Evolutionary conservation across 345 rosid genomes (phyloP).

Genomic region (Eutrema japonicum): DNA sequence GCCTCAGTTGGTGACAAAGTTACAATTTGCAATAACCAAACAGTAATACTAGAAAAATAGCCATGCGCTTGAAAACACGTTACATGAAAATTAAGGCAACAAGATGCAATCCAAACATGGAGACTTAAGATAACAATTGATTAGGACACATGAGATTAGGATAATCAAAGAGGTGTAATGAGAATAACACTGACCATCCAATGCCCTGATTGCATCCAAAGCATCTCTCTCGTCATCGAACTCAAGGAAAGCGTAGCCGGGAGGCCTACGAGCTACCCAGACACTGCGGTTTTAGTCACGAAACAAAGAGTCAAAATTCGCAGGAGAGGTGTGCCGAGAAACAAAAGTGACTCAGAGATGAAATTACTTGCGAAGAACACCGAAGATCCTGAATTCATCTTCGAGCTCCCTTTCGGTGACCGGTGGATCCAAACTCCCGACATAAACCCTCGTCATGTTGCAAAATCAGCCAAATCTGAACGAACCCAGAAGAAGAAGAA

Average conservation of each 20-base stretch:
- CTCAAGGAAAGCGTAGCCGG: conserved; percentile 87
- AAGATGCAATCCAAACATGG: background rate
- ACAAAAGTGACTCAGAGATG: background rate
- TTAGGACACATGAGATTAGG: background rate
- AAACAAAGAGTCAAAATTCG: background rate
- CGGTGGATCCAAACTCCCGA: conserved; percentile 73
- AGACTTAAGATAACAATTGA: background rate
- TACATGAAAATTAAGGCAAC: background rate
- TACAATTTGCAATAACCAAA: conserved; percentile 4
- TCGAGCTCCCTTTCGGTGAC: conserved; percentile 77
- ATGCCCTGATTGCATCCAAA: conserved; percentile 66
- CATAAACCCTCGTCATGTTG: conserved; percentile 75
- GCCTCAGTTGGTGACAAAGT: conserved; percentile 3
- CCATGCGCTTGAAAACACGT: background rate
- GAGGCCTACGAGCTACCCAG: conserved; percentile 96
- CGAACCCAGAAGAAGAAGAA: background rate
- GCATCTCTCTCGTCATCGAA: conserved; percentile 87
- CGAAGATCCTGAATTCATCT: conserved; percentile 72
- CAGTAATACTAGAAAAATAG: background rate
- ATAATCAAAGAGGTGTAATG: background rate
- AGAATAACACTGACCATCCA: conserved; percentile 62
- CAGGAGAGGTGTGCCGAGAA: background rate
- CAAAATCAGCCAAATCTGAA: conserved; percentile 36
- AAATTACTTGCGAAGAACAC: conserved; percentile 69
- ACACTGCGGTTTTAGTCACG: conserved; percentile 57